Percentiles rank a stretch among this genome's conserved stretches.
Evolutionary conservation across 371 early-diverging fungal genomes (phyloP).

Genomic region (Mucor mucedo): DNA sequence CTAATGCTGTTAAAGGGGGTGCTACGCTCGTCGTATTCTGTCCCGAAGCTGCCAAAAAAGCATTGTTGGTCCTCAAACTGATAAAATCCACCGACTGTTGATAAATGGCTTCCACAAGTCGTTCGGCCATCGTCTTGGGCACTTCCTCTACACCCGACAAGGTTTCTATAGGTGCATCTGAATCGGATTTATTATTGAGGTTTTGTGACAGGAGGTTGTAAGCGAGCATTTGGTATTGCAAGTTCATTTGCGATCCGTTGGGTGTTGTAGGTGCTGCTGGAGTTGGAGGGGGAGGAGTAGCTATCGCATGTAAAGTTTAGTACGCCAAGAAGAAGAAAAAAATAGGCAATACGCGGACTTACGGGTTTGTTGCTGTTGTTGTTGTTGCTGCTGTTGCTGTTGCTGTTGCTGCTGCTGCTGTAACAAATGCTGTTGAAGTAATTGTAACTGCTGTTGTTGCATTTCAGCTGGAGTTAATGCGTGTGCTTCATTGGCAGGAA

Average conservation of each 20-base stretch:
- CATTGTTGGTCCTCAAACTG: constrained; percentile 10
- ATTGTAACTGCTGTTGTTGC: constrained; percentile 60
- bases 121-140: constrained; percentile 44
- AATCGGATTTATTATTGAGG: neutral
- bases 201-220: neutral
- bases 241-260: constrained; percentile 4
- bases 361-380: neutral
- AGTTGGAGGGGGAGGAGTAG: constrained; percentile 17
- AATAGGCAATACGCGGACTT: neutral
- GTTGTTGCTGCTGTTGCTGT: neutral
- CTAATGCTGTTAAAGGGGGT: constrained; percentile 18
- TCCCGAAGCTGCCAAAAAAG: neutral
- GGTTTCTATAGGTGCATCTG: neutral
- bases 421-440: constrained; percentile 33
- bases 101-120: constrained; percentile 47
- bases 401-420: constrained; percentile 31
- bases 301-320: neutral
- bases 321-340: too few relatives aligned
- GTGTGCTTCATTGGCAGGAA: neutral
- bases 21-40: neutral
- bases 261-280: constrained; percentile 7
- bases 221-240: constrained; percentile 36
- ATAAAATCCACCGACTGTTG: constrained; percentile 41
- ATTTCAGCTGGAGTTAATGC: constrained; percentile 38
- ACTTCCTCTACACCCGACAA: constrained; percentile 5